Evolutionary conservation across 2,329 filamentous ascomycete species (phyloP).

Genomic region (Xylariaceae sp.): DNA sequence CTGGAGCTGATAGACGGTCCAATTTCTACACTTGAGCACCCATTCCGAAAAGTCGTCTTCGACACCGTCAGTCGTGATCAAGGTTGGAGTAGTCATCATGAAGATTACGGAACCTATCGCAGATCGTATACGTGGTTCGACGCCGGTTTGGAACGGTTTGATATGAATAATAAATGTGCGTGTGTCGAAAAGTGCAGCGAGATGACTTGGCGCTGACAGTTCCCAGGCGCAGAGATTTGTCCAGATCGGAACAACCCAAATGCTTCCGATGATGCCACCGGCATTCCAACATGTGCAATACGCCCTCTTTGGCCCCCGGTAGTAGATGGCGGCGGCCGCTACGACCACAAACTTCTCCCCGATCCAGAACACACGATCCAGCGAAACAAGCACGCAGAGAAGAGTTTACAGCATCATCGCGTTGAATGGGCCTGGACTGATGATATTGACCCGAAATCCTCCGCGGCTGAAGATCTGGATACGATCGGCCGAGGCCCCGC

Average conservation of each 20-base stretch:
- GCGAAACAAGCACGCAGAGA: conserved; percentile 45
- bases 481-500: conserved; percentile 51
- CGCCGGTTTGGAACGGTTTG: conserved; percentile 60
- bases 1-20: conserved; percentile 45
- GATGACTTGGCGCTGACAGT: conserved; percentile 10
- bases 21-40: conserved; percentile 46
- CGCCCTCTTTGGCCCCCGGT: conserved; percentile 35
- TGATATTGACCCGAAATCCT: conserved; percentile 46
- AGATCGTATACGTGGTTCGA: conserved; percentile 67
- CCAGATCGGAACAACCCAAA: conserved; percentile 14
- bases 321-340: conserved; percentile 21
- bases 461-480: conserved; percentile 42
- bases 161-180: conserved; percentile 39
- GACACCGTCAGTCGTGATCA: conserved; percentile 61
- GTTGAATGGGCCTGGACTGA: conserved; percentile 60
- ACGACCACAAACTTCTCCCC: conserved; percentile 43
- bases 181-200: not conserved
- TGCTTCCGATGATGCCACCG: not conserved
- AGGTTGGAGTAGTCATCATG: conserved; percentile 50
- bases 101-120: conserved; percentile 44
- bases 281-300: conserved; percentile 33
- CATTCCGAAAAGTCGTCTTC: conserved; percentile 65
- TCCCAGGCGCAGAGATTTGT: conserved; percentile 19
- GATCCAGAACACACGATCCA: conserved; percentile 49
- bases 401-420: conserved; percentile 43